phyloP scores from a whole-genome alignment of 352 stramenopile genomes.

The Phytophthora brassicae region DNA sequence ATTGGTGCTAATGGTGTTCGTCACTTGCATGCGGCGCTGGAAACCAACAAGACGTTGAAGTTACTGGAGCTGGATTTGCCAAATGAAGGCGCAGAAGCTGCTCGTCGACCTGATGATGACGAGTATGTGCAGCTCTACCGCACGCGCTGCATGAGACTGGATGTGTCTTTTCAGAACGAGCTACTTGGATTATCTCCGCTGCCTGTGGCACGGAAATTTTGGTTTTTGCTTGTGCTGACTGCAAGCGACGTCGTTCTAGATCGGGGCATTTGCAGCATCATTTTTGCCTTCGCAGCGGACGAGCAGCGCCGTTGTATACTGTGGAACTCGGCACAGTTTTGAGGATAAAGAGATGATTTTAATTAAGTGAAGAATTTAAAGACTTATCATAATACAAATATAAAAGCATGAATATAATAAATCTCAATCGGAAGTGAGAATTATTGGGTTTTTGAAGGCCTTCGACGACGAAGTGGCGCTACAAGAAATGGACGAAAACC shows the following conservation, averaged over 20 bases:
- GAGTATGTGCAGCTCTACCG: slow-evolving; percentile 36
- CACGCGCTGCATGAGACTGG: slow-evolving; percentile 36
- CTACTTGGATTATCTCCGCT: slow-evolving; percentile 23
- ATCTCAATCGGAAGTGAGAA: too few relatives aligned
- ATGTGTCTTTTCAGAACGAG: slow-evolving; percentile 38
- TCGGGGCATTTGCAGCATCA: slow-evolving; percentile 24
- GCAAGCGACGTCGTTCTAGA: slow-evolving; percentile 26
- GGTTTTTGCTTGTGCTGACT: slow-evolving; percentile 28
- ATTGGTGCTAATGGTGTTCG: slow-evolving; percentile 37
- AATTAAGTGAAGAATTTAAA: too few relatives aligned
- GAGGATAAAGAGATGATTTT: slow-evolving; percentile 3
- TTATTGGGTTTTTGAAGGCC: too few relatives aligned
- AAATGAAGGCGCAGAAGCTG: slow-evolving; percentile 12
- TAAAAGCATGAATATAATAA: too few relatives aligned
- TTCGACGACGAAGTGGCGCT: background rate
- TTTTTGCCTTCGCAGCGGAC: slow-evolving; percentile 32
- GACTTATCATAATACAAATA: too few relatives aligned
- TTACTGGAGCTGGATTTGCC: slow-evolving; percentile 36
- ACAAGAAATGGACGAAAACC: slow-evolving; percentile 12
- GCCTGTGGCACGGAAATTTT: slow-evolving; percentile 12
- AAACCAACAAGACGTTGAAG: slow-evolving; percentile 33
- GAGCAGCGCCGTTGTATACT: slow-evolving; percentile 28
- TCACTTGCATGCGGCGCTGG: slow-evolving; percentile 28
- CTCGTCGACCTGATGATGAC: slow-evolving; percentile 25
- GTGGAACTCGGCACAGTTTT: slow-evolving; percentile 23